Evolutionary conservation across 352 stramenopile species (phyloP), one percentile per base, ranked within the genome.

Genomic region (Pythium sp.): DNA sequence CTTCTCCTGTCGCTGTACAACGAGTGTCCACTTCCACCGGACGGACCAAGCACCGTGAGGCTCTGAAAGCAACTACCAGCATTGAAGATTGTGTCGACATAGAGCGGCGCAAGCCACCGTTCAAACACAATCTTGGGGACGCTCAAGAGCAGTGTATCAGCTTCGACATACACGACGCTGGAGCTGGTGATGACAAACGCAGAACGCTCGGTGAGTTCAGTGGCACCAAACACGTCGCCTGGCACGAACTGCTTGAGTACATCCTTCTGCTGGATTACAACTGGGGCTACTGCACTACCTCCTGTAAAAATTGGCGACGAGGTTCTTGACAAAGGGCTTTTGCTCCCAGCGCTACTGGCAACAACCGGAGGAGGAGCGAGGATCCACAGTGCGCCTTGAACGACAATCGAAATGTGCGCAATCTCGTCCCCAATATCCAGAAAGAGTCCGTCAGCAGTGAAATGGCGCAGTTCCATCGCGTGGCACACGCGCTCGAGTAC

Each of bases 401-500:
- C 70, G 0, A 90, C 79, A 43, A 90, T 63, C 34, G 64, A 72
- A n/a, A 81, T 34, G 20, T 67, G 60, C 5, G 76, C 34, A 26
- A 82, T 72, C 1, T 69, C 22, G 3, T 73, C 60, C 5, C 76
- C 77, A 43, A 54, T 65, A 47, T 68, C 47, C 20, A 77, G 12
- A 47, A 80, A 32, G 60, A 71, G 32, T 36, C 38, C 30, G 12
- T 70, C 49, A 2, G 63, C 11, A 7, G 64, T n/a, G 49, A 72
- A 77, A 3, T 79, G 70, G 3, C 69, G 65, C 1, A 84, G 46
- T 36, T 86, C 67, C 65, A 90, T 78, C 22, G 72, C 67, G 57
- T 88, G 70, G 36, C 73, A 79, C 6, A 91, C 49, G 1, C 82
- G 73, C 32, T 89, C 82, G 15, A 89, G 64, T 6, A 89, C 76